These are phyloP conservation scores for Lasiodiplodia theobromae DNA, from an alignment of 2,329 filamentous ascomycete genomes.

Conservation along the genomic window DNA sequence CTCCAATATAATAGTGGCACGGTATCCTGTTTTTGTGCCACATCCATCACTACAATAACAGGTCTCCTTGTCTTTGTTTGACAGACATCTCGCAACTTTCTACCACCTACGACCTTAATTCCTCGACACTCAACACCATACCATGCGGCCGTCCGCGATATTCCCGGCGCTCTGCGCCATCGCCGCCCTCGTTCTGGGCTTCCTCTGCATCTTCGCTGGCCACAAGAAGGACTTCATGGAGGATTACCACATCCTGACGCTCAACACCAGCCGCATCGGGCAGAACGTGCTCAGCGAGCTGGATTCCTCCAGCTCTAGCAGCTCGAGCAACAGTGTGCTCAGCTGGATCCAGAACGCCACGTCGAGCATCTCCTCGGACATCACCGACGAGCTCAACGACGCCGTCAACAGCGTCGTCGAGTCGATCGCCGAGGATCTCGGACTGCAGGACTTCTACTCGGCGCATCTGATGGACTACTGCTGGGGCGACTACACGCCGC, in stretches of 20 bases:
- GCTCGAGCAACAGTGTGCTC: constrained; percentile 28
- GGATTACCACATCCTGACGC: constrained; percentile 63
- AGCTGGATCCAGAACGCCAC: constrained; percentile 41
- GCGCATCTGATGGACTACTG: constrained; percentile 68
- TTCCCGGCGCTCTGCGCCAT: constrained; percentile 60
- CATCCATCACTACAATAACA: constrained; percentile 10
- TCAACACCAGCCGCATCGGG: constrained; percentile 66
- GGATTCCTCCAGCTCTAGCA: constrained; percentile 29
- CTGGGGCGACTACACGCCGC: constrained; percentile 56
- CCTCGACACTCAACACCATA: constrained; percentile 50
- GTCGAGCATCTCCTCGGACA: constrained; percentile 42
- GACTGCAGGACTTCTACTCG: constrained; percentile 67
- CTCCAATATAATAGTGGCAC: constrained; percentile 19
- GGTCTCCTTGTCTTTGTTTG: not conserved
- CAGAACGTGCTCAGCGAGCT: constrained; percentile 37
- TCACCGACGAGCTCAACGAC: constrained; percentile 48
- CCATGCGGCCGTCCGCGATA: constrained; percentile 57
- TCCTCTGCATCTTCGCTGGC: constrained; percentile 68
- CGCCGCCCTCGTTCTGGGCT: constrained; percentile 63
- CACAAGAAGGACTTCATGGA: constrained; percentile 61
- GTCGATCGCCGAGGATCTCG: constrained; percentile 56
- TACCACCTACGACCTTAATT: not conserved
- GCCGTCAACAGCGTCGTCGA: constrained; percentile 36
- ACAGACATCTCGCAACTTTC: not conserved
- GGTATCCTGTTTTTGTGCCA: constrained; percentile 15